phyloP scores from a whole-genome alignment of 2,329 filamentous ascomycete species.

The Colletotrichum sp. region DNA sequence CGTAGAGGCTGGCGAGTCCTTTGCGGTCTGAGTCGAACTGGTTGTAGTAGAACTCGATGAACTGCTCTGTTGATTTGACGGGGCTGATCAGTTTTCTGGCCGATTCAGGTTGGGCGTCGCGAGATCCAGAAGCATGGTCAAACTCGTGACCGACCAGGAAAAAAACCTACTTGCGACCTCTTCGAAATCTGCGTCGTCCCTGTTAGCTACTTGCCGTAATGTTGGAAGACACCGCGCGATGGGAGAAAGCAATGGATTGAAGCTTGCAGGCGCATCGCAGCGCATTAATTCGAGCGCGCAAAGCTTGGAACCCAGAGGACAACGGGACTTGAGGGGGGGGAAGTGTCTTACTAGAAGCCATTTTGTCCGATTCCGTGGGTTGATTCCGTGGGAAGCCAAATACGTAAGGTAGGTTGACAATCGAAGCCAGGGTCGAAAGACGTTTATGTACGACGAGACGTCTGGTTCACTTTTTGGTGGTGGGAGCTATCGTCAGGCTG shows the following conservation, averaged over 20 bases:
- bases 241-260: background rate
- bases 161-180: constrained; percentile 51
- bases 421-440: background rate
- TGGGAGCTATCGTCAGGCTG: constrained; percentile 15
- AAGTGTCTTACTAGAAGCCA: constrained; percentile 15
- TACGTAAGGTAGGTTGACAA: background rate
- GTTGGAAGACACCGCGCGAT: background rate
- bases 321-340: background rate
- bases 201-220: background rate
- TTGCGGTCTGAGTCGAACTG: constrained; percentile 79
- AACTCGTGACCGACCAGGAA: background rate
- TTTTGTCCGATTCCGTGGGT: constrained; percentile 12
- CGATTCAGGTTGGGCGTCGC: background rate
- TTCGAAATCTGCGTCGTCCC: constrained; percentile 43
- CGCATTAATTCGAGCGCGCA: background rate
- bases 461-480: background rate
- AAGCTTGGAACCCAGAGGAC: background rate
- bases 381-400: background rate
- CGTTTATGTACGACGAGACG: background rate
- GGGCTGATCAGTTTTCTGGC: background rate
- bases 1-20: constrained; percentile 76
- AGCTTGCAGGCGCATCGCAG: background rate
- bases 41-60: constrained; percentile 90
- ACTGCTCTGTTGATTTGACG: constrained; percentile 68
- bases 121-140: background rate